phyloP scores from a whole-genome alignment of 495 filamentous ascomycete species.

The Staphylotrichum tortipilum region DNA sequence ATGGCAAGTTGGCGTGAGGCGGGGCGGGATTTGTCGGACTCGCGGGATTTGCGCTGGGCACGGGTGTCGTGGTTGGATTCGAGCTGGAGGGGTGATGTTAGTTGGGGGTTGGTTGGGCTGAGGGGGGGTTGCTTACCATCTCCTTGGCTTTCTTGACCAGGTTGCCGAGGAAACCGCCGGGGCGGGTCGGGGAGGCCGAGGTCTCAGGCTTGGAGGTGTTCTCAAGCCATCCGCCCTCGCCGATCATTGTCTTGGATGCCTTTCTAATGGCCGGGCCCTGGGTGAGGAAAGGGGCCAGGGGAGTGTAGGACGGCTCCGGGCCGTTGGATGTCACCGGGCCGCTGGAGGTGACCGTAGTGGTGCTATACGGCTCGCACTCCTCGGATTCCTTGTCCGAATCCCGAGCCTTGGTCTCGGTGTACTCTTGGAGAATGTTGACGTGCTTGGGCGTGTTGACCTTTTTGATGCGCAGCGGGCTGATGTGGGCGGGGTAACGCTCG shows the following conservation, averaged over 20 bases:
- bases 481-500: slow-evolving; percentile 1
- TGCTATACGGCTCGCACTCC: not conserved
- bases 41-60: slow-evolving; percentile 19
- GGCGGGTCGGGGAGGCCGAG: slow-evolving; percentile 17
- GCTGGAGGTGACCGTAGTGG: too few relatives aligned
- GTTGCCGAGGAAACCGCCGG: slow-evolving; percentile 25
- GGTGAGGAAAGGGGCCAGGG: slow-evolving; percentile 11
- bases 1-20: slow-evolving; percentile 21
- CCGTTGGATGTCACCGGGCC: not conserved
- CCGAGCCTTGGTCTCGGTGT: slow-evolving; percentile 7
- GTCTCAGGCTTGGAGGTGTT: slow-evolving; percentile 23
- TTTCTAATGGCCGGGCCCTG: slow-evolving; percentile 5
- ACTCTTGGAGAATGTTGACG: slow-evolving; percentile 19
- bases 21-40: slow-evolving; percentile 11
- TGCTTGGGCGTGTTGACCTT: slow-evolving; percentile 12
- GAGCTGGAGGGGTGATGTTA: slow-evolving; percentile 12
- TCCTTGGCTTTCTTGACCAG: slow-evolving; percentile 37
- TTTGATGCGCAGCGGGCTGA: slow-evolving; percentile 21
- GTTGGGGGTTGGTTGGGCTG: not conserved
- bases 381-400: not conserved
- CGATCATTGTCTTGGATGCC: slow-evolving; percentile 34
- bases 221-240: slow-evolving; percentile 42
- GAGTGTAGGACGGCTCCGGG: slow-evolving; percentile 10
- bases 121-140: slow-evolving; percentile 25
- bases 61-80: slow-evolving; percentile 20